A percentile compares a stretch with the other conserved stretches of the same genome.
Conservation (phyloP, 805 yeast species). For the Candida suzukii region DNA sequence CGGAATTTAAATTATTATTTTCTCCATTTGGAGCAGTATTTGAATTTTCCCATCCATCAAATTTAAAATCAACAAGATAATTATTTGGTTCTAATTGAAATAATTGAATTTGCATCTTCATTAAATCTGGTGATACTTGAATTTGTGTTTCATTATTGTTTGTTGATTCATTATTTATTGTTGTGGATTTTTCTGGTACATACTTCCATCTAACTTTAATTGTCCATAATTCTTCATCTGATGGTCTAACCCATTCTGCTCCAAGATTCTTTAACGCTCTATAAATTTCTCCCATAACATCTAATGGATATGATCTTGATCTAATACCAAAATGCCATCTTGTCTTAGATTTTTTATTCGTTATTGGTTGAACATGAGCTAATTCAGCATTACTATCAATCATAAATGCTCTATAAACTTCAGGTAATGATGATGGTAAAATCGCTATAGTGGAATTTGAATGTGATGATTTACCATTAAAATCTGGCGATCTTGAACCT, state of each 20-base stretch:
- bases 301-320: slow-evolving; percentile 91
- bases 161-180: slow-evolving; percentile 3
- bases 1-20: slow-evolving; percentile 12
- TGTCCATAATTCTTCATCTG: slow-evolving; percentile 94
- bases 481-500: not conserved
- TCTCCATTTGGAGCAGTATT: slow-evolving; percentile 30
- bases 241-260: slow-evolving; percentile 95
- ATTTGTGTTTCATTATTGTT: not conserved
- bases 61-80: slow-evolving; percentile 92
- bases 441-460: slow-evolving; percentile 83
- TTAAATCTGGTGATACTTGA: slow-evolving; percentile 56
- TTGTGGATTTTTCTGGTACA: slow-evolving; percentile 23
- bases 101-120: slow-evolving; percentile 96
- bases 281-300: slow-evolving; percentile 98
- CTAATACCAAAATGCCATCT: slow-evolving; percentile 99
- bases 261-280: slow-evolving; percentile 89
- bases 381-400: slow-evolving; percentile 30
- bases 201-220: slow-evolving; percentile 93
- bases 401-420: slow-evolving; percentile 92
- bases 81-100: slow-evolving; percentile 95
- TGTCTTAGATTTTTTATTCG: slow-evolving; percentile 80
- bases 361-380: slow-evolving; percentile 35
- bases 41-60: slow-evolving; percentile 88
- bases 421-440: slow-evolving; percentile 88
- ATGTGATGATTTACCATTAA: slow-evolving; percentile 35